Evolutionary conservation across 2,329 filamentous ascomycete genomes (phyloP).

Genomic region (Trichoderma sp.): DNA sequence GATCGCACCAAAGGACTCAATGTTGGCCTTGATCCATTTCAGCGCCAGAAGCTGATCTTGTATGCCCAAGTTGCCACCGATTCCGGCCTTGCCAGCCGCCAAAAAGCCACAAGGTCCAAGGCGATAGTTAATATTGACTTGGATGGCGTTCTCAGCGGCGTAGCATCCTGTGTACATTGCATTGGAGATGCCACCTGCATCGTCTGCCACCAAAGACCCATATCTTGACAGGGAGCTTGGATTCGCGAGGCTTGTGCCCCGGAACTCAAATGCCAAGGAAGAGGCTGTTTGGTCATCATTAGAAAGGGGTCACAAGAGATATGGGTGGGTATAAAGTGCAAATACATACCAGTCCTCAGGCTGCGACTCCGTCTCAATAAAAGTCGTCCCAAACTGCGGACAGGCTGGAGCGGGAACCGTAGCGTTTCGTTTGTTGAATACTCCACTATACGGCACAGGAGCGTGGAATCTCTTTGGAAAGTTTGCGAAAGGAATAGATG

Average conservation of each 20-base stretch:
- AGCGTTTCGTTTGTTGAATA: background rate
- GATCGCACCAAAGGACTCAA: constrained; percentile 41
- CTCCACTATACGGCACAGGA: background rate
- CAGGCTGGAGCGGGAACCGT: background rate
- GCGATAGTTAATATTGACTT: constrained; percentile 29
- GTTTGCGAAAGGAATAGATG: background rate
- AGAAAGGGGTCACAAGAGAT: background rate
- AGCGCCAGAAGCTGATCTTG: constrained; percentile 27
- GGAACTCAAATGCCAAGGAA: constrained; percentile 22
- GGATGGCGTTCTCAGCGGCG: constrained; percentile 34
- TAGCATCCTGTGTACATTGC: constrained; percentile 29
- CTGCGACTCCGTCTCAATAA: background rate
- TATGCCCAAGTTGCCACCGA: constrained; percentile 29
- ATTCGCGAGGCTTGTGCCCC: background rate
- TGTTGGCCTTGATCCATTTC: constrained; percentile 27
- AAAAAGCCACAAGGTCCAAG: constrained; percentile 27
- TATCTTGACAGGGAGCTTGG: constrained; percentile 29
- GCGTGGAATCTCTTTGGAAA: background rate
- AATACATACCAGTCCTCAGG: constrained; percentile 1
- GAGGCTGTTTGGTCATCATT: background rate
- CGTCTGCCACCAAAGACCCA: constrained; percentile 28
- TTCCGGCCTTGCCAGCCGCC: constrained; percentile 17
- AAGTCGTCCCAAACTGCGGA: constrained; percentile 7
- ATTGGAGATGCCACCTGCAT: constrained; percentile 22
- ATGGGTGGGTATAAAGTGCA: background rate